Percentiles rank a stretch among this genome's conserved stretches.
phyloP scores from a whole-genome alignment of 805 yeast genomes.

The Scheffersomyces ergatensis region DNA sequence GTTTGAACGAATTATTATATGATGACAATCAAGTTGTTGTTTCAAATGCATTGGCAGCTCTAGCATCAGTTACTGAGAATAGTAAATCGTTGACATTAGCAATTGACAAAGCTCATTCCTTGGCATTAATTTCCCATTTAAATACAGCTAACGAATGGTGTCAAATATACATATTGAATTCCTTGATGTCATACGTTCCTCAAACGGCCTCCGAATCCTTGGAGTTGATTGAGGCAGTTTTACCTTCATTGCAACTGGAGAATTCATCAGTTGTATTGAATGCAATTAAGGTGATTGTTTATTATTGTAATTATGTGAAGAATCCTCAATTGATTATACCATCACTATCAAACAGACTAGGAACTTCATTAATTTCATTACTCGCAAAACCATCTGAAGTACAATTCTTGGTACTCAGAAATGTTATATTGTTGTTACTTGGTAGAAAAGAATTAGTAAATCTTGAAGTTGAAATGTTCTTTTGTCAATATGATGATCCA shows the following conservation, averaged over 20 bases:
- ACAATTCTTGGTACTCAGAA: conserved; percentile 79
- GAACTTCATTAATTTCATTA: conserved; percentile 65
- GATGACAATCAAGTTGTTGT: conserved; percentile 63
- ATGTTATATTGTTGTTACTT: conserved; percentile 70
- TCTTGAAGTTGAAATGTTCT: conserved; percentile 76
- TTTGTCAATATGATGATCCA: conserved; percentile 82
- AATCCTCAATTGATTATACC: conserved; percentile 57
- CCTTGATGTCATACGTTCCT: conserved; percentile 71
- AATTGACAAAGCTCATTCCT: conserved; percentile 47
- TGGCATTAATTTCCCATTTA: conserved; percentile 31
- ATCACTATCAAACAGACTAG: conserved; percentile 53
- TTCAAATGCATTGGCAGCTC: conserved; percentile 67
- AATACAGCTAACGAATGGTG: conserved; percentile 63
- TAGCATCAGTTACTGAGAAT: conserved; percentile 62
- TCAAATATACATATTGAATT: conserved; percentile 62
- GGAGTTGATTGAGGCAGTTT: conserved; percentile 56
- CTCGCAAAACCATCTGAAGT: conserved; percentile 77
- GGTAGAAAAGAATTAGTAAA: conserved; percentile 58
- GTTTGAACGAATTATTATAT: conserved; percentile 50
- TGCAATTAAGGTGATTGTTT: conserved; percentile 68
- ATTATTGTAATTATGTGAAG: conserved; percentile 68
- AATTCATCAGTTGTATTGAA: conserved; percentile 81
- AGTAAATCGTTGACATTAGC: conserved; percentile 48
- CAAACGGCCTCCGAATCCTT: conserved; percentile 64
- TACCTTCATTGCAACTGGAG: conserved; percentile 76